phyloP scores from a whole-genome alignment of 1,284 basidiomycete species.

The Rhodotorula mucilaginosa region DNA sequence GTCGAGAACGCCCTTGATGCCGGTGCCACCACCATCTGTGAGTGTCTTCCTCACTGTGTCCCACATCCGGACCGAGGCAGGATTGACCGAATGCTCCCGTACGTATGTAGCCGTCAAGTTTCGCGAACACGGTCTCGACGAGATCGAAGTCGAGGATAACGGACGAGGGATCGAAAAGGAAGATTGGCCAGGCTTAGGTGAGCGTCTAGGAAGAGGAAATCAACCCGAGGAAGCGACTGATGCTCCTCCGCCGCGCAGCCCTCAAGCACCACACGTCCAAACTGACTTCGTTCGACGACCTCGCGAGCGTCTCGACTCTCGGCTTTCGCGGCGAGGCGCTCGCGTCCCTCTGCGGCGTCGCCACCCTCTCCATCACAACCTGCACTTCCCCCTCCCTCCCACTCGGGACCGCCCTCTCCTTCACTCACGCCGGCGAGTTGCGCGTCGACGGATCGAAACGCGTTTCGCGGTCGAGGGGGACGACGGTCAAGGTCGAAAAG shows the following conservation, averaged over 20 bases:
- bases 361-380: constrained; percentile 71
- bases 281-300: constrained; percentile 70
- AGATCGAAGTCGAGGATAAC: constrained; percentile 89
- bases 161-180: constrained; percentile 76
- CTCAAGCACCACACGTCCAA: constrained; percentile 96
- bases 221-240: no score
- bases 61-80: not conserved
- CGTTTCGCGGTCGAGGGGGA: constrained; percentile 62
- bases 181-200: constrained; percentile 77
- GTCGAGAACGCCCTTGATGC: constrained; percentile 96
- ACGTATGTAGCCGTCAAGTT: constrained; percentile 73
- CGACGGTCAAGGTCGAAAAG: constrained; percentile 71
- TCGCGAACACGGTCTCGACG: constrained; percentile 80
- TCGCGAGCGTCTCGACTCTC: constrained; percentile 75
- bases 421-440: constrained; percentile 48
- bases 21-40: constrained; percentile 79
- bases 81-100: not conserved
- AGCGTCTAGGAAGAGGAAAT: constrained; percentile 39
- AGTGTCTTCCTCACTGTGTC: constrained; percentile 40
- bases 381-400: constrained; percentile 68
- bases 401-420: constrained; percentile 71
- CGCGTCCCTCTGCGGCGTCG: constrained; percentile 84
- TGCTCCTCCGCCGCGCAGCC: constrained; percentile 52
- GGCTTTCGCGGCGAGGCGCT: constrained; percentile 96
- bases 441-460: constrained; percentile 46